Base-by-base conservation (phyloP, 1,284 basidiomycete species). In the Tilletia walkeri region DNA sequence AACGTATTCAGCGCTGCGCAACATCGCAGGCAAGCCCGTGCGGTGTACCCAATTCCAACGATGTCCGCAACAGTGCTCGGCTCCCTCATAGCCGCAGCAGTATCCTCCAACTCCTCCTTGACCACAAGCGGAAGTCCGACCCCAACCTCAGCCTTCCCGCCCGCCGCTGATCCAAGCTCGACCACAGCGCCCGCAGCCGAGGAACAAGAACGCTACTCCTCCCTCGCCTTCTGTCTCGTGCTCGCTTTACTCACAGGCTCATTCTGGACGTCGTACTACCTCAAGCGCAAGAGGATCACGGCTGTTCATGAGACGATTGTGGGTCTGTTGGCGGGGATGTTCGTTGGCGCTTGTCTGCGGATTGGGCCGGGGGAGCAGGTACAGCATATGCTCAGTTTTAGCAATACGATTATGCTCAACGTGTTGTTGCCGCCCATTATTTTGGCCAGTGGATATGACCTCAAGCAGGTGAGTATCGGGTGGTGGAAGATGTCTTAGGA, bases 351-450 rank as follows among this genome's bases (percentile, higher is more conserved):
- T 75, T 88, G 95, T 71, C 90, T 99, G 47, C 88, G 96, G 75
- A 86, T 99, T 47, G 90, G 92, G 0, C 95, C 95, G 0, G 94
- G 94, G 18, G 92, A 92, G 73, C 89, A 95, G 87, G 97, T 99
- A 74, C 89, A 94, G 78, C 93, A 95, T 82, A 99, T 99, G 95
- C 87, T 99, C 85, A 92, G 92, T 20, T 97, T 96, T 88, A 94
- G 93, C 84, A 94, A 96, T 83, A 98, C 95, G 2, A 88, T 99
- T 70, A 97, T 99, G 88, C 95, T 99, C 87, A 99, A 99, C 84
- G 88, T 98, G 10, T 87, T 99, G 10, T 88, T 99, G 2, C 96
- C 96, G 1, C 96, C 95, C 0, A 99, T 99, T 84, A 99, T 99
- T 82, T 87, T 99, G 54, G 95, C 96, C 83, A 97, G 94, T 5